Base-by-base conservation (phyloP, 176 grass and related monocot genomes). In the Carex kokanica region DNA sequence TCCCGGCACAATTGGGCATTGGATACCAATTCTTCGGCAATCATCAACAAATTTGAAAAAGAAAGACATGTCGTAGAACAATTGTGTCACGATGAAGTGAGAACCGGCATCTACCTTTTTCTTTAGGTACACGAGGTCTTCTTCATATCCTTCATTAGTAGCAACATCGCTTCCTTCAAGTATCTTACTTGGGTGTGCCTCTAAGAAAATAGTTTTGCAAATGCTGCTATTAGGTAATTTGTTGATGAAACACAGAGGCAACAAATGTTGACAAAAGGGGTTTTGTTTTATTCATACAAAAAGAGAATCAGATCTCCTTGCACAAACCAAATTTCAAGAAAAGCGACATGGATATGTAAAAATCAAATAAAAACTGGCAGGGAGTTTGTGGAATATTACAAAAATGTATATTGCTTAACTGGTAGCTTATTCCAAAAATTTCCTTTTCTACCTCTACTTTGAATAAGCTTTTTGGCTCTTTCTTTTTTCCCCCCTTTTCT, bases 131-230 rank as follows among this genome's bases (percentile, higher is more conserved):
- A 57, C 45, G 29, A 81, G 77, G 52, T 86, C 84, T 54, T 79
- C 78, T 79, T 86, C 74, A 60, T 86, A 86, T 15, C 84, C 84
- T 58, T 81, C 74, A 45, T 80, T 74, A 0, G 84, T 86, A 8
- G 84, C 84, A 8, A 86, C 73, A 57, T 86, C 77, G 7, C 60
- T 81, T 54, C 84, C 84, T 16, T 86, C 84, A 1, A 62, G 77
- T 16, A 86, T 86, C 61, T 86, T 86, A 12, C 34, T 55, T 41
- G 84, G 84, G 10, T 86, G 84, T 20, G 84, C 84, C 84, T 86
- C 84, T 86, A 45, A 34, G 2, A 78, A 69, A 68, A 52, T 8
- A 52, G 13, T 52, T 74, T 25, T 23, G 45, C 70, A 52, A 74
- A 23, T 1, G 66, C 66, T 41, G 2, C 6, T 41, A 67, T 40